phyloP scores from a whole-genome alignment of 108 stramenopile species.

The Nannochloropsis granulata region DNA sequence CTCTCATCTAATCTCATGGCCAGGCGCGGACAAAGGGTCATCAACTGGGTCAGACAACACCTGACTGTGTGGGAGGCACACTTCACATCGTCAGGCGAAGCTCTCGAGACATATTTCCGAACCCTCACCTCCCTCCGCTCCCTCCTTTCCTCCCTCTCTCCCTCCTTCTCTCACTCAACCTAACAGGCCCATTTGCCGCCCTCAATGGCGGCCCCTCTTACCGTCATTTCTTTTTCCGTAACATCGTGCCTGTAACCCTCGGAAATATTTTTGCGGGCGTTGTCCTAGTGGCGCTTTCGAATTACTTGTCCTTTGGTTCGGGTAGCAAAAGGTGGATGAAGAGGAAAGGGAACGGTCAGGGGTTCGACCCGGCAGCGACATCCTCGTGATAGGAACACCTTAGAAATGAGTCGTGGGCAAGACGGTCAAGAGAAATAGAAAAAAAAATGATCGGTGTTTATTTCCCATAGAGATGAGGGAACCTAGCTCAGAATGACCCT shows the following conservation, averaged over 20 bases:
- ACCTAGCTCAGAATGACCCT: too few relatives aligned
- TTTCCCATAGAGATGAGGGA: too few relatives aligned
- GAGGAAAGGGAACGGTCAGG: too few relatives aligned
- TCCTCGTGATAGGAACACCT: too few relatives aligned
- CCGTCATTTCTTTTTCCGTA: background rate
- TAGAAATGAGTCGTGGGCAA: too few relatives aligned
- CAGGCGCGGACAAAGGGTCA: too few relatives aligned
- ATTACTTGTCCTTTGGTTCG: background rate
- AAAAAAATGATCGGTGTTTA: too few relatives aligned
- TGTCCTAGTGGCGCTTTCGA: background rate
- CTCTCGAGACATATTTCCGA: background rate
- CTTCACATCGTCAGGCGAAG: background rate
- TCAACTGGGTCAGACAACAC: too few relatives aligned
- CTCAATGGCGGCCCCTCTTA: background rate
- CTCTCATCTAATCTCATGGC: too few relatives aligned
- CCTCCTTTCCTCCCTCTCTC: background rate
- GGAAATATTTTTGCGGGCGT: slow-evolving; percentile 84
- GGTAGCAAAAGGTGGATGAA: background rate
- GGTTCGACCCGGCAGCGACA: too few relatives aligned
- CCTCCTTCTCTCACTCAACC: background rate
- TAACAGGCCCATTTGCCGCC: background rate
- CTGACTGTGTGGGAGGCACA: too few relatives aligned
- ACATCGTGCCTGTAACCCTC: slow-evolving; percentile 66
- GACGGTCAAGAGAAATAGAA: too few relatives aligned
- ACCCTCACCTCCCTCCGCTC: background rate